Base-by-base conservation (phyloP, 1,284 basidiomycete species). In the Trametes versicolor region DNA sequence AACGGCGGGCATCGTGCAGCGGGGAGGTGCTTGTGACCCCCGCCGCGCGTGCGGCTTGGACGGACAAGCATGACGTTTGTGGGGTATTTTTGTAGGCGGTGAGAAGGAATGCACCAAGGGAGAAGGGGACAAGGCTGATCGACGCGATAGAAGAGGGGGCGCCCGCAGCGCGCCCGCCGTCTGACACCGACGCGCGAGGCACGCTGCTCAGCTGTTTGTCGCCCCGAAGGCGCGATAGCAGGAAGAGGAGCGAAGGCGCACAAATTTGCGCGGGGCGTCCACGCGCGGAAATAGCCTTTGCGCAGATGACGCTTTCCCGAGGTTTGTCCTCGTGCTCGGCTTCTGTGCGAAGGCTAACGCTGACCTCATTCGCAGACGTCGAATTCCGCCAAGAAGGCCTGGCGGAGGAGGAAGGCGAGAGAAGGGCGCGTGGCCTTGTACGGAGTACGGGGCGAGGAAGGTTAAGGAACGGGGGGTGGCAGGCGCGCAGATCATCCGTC, bases 311-410 rank as follows among this genome's bases (percentile, higher is more conserved):
- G 47, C 47, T 10, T 50, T 29, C 23, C 57, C 57, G 57, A 58
- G 57, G 57, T 58, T 50, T 58, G 57, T 58, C 57, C 57, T 58
- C 57, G 47, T 58, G 57, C 47, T 4, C 57, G 57, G 27, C 36
- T 58, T 50, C 47, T 39, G 13, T 41, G 47, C 47, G 47, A 50
- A 49, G 47, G 47, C 57, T 58, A 12, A 27, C 47, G 47, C 48
- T 58, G 57, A 58, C 57, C 47, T 58, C 57, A 50, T 58, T 34
- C n/a, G 3, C 12, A 49, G 29, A 17, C 48, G 34, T 49, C 57
- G 47, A 27, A n/a, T 49, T 50, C 47, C 36, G 57, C 57, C 57
- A 49, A 50, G 57, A 58, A 37, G 21, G 32, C 47, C 53, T 55
- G 27, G 41, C 23, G 12, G 32, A 10, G 21, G 15, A 15, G 37